Conservation (phyloP, 2,329 filamentous ascomycete genomes). For the Colletotrichum truncatum region DNA sequence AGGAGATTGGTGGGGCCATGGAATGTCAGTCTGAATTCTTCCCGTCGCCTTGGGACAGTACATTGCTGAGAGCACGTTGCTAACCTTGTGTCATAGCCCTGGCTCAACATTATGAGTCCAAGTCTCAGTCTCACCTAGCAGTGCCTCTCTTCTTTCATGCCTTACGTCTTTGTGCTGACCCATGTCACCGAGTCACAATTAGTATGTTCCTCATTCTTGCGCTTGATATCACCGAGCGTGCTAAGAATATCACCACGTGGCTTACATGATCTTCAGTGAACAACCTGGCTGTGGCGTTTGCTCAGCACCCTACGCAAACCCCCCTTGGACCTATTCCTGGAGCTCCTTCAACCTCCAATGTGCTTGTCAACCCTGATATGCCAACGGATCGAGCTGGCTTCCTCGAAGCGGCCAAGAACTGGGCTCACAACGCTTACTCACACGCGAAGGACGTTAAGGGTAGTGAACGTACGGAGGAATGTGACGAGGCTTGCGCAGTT, state of each 20-base stretch:
- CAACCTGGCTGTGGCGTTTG: slow-evolving; percentile 79
- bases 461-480: slow-evolving; percentile 77
- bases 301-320: slow-evolving; percentile 66
- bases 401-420: slow-evolving; percentile 76
- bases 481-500: slow-evolving; percentile 83
- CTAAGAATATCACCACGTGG: not conserved
- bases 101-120: slow-evolving; percentile 78
- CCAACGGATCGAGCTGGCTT: slow-evolving; percentile 65
- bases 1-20: slow-evolving; percentile 78
- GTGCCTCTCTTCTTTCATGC: slow-evolving; percentile 89
- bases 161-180: slow-evolving; percentile 70
- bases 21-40: slow-evolving; percentile 62
- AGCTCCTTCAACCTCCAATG: slow-evolving; percentile 19
- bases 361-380: slow-evolving; percentile 34
- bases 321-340: slow-evolving; percentile 23
- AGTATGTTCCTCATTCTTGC: slow-evolving; percentile 62
- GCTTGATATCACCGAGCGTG: slow-evolving; percentile 1
- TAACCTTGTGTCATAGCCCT: slow-evolving; percentile 62
- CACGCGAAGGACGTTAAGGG: slow-evolving; percentile 73
- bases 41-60: not conserved
- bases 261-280: slow-evolving; percentile 66
- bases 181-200: slow-evolving; percentile 83
- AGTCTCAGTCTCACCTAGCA: slow-evolving; percentile 81
- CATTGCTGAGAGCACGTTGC: slow-evolving; percentile 30
- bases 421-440: slow-evolving; percentile 80